Percentiles rank a stretch among this genome's conserved stretches.
Conservation (phyloP, 2,329 filamentous ascomycete genomes). For the Cercospora zeina region DNA sequence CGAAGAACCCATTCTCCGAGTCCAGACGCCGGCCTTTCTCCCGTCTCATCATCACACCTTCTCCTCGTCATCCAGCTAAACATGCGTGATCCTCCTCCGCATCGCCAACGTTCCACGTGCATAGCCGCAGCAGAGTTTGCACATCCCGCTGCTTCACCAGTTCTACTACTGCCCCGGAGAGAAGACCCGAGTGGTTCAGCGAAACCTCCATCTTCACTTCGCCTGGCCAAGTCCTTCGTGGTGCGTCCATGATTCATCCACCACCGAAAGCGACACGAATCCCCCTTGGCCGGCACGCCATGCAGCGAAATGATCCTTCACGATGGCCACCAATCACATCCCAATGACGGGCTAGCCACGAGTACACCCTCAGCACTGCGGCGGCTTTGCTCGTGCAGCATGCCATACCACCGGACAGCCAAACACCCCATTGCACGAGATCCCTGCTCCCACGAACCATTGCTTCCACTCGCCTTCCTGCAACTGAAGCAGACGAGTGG, state of each 20-base stretch:
- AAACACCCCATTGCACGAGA: background rate
- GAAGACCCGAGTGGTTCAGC: background rate
- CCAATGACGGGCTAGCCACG: background rate
- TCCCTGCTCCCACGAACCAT: constrained; percentile 6
- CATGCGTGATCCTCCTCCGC: background rate
- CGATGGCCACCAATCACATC: constrained; percentile 9
- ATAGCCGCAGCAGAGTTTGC: background rate
- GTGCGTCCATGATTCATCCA: background rate
- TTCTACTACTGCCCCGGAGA: background rate
- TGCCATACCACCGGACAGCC: constrained; percentile 2
- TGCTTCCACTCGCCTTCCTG: background rate
- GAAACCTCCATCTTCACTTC: background rate
- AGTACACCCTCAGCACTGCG: background rate
- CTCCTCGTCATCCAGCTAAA: background rate
- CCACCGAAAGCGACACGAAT: background rate
- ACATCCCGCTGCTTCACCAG: background rate
- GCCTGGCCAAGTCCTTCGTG: background rate
- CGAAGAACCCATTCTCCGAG: background rate
- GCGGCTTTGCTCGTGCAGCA: constrained; percentile 1
- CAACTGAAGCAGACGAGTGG: background rate
- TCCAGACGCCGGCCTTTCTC: background rate
- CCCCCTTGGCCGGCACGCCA: background rate
- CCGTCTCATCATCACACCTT: background rate
- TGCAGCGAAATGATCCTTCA: constrained; percentile 1
- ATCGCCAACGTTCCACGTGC: background rate